Conservation (phyloP, 371 early-diverging fungal genomes). For the Mortierella sp. region DNA sequence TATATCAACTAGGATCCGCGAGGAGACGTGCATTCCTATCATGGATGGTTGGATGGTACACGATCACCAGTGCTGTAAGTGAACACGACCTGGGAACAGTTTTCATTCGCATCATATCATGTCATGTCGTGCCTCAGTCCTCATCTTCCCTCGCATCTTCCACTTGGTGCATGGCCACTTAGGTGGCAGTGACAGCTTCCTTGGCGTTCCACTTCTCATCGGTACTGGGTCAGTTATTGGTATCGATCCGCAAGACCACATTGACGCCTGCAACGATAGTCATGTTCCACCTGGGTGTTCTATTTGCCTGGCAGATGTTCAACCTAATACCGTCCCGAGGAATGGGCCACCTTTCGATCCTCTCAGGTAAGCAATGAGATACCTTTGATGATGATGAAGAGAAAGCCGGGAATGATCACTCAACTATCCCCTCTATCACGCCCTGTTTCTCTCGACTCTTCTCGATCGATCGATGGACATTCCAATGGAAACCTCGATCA, state of each 20-base stretch:
- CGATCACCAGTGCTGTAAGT: conserved; percentile 48
- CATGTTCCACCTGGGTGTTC: conserved; percentile 39
- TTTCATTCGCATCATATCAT: not conserved
- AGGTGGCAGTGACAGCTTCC: conserved; percentile 37
- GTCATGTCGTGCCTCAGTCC: not conserved
- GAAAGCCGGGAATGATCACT: no score
- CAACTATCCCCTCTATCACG: no score
- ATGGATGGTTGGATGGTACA: conserved; percentile 52
- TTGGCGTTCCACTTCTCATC: conserved; percentile 44
- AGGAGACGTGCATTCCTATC: conserved; percentile 30
- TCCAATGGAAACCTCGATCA: not conserved
- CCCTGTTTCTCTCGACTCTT: not conserved
- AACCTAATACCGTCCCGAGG: conserved; percentile 28
- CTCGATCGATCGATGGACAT: not conserved
- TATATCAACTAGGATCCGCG: conserved; percentile 40
- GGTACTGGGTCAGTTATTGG: conserved; percentile 29
- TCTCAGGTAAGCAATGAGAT: conserved; percentile 18
- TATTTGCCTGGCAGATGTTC: conserved; percentile 33
- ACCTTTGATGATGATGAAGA: not conserved
- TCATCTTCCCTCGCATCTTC: not conserved
- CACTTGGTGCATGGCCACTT: no score
- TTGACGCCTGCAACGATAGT: conserved; percentile 31
- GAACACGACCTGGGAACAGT: no score
- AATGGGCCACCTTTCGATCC: conserved; percentile 23
- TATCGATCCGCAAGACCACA: conserved; percentile 17